A percentile compares a stretch with the other conserved stretches of the same genome.
phyloP scores from a whole-genome alignment of 768 basidiomycete species.

The Termitomyces sp. region DNA sequence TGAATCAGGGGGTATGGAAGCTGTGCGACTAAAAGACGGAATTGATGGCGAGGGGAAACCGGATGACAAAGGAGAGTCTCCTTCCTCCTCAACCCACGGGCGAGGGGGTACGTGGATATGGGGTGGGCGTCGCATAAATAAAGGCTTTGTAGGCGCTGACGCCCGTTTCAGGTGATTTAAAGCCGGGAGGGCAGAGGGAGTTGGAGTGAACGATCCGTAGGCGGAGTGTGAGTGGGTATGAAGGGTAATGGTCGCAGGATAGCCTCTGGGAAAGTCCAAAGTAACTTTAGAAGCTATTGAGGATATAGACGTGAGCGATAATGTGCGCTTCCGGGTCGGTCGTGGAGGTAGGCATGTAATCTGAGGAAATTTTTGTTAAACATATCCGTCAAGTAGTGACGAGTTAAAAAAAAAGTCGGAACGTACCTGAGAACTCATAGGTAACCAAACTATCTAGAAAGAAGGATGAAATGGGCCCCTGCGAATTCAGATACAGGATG shows the following conservation, averaged over 20 bases:
- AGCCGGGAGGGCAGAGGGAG: slow-evolving; percentile 12
- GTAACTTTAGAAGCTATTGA: slow-evolving; percentile 14
- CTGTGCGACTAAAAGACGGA: slow-evolving; percentile 37
- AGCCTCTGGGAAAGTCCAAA: slow-evolving; percentile 8
- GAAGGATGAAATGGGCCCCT: neutral
- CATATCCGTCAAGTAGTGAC: neutral
- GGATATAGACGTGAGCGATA: slow-evolving; percentile 12
- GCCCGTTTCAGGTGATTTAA: slow-evolving; percentile 9
- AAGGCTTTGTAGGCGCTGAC: neutral
- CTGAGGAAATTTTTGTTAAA: neutral
- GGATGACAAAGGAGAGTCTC: slow-evolving; percentile 16
- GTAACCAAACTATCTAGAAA: neutral
- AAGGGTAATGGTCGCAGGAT: slow-evolving; percentile 5
- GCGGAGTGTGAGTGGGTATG: slow-evolving; percentile 9
- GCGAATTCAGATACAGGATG: neutral
- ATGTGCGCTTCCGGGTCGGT: slow-evolving; percentile 12
- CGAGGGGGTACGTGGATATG: slow-evolving; percentile 4
- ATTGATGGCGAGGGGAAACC: slow-evolving; percentile 15
- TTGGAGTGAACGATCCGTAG: slow-evolving; percentile 18
- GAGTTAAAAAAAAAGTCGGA: neutral
- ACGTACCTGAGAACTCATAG: slow-evolving; percentile 8
- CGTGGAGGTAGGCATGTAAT: neutral
- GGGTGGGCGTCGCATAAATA: neutral
- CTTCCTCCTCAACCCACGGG: slow-evolving; percentile 12
- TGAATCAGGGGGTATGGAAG: slow-evolving; percentile 19